These are phyloP conservation scores for Tylopilus orsonianus DNA, from an alignment of 1,284 basidiomycete genomes.

Conservation along the genomic window DNA sequence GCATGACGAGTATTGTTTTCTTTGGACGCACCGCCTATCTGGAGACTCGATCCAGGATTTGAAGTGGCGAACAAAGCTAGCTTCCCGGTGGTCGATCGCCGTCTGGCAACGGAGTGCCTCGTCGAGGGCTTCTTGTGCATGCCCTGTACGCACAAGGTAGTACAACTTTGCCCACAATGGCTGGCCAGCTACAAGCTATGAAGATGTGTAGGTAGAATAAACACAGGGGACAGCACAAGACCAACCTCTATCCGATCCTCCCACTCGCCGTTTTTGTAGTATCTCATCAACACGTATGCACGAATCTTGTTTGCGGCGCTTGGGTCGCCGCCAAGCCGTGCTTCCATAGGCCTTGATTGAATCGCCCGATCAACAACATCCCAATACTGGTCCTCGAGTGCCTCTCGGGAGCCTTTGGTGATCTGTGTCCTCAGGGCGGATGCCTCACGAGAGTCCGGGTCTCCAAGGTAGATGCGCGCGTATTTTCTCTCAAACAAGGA, in stretches of 20 bases:
- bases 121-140: constrained; percentile 76
- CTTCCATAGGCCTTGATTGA: constrained; percentile 82
- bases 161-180: constrained; percentile 94
- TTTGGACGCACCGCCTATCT: constrained; percentile 61
- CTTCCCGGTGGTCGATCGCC: constrained; percentile 79
- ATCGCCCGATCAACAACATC: constrained; percentile 83
- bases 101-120: constrained; percentile 74
- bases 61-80: constrained; percentile 83
- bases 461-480: constrained; percentile 69
- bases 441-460: constrained; percentile 67
- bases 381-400: constrained; percentile 85
- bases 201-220: constrained; percentile 1
- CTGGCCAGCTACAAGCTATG: constrained; percentile 75
- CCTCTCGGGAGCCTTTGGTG: constrained; percentile 69
- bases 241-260: constrained; percentile 80
- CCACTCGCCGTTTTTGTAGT: constrained; percentile 83
- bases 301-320: constrained; percentile 87
- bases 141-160: constrained; percentile 87
- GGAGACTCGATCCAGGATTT: constrained; percentile 84
- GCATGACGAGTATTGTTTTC: constrained; percentile 1
- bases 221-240: background rate
- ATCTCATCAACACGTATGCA: constrained; percentile 79
- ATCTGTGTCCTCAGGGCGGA: constrained; percentile 65
- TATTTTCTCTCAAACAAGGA: constrained; percentile 72
- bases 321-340: constrained; percentile 89